Evolutionary conservation across 2,329 filamentous ascomycete genomes (phyloP), one percentile per base, ranked within the genome.

Genomic region (Paecilomyces dactylethromorphus): DNA sequence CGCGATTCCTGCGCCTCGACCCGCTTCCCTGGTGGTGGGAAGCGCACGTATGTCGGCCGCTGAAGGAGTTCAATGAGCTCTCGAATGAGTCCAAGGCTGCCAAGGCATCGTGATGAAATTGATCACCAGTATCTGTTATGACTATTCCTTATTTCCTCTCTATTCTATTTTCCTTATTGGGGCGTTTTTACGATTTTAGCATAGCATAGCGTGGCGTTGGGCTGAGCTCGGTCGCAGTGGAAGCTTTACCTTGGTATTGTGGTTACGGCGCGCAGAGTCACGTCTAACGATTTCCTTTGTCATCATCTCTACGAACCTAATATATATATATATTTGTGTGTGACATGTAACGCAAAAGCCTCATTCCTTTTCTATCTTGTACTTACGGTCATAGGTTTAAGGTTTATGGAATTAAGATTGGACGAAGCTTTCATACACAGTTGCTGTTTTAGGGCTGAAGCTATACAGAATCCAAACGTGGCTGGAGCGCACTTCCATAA

Each of bases 21-120:
- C 84, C 84, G 1, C 68, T 81, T 66, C 84, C 84, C 0, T 83
- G 78, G 64, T 81, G 83, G 71, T 81, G 80, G 75, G 69, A 85
- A 55, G 82, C 83, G 59, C 82, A 85, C 63, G 71, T 84, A 2
- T 84, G 82, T 63, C 83, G 80, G 77, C 84, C 84, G 0, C 58
- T 74, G 22, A 75, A 58, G 31, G 63, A 63, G 39, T 12, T 67
- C 26, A 12, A 54, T 1, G 33, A 50, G 13, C 18, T 57, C 21
- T 56, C 58, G 12, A 32, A 58, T 8, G 53, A 12, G 29, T 13
- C 29, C 21, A 29, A 22, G 26, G 53, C 15, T 45, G n/a, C n/a
- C 39, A 45, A 45, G 39, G 32, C 31, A 18, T 29, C 33, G 33
- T 33, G 26, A 35, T 54, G 29, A 26, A 8, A 35, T 33, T 53